A percentile compares a stretch with the other conserved stretches of the same genome.
Evolutionary conservation across 2,329 filamentous ascomycete species (phyloP).

Genomic region (Sordariomycetes sp.): DNA sequence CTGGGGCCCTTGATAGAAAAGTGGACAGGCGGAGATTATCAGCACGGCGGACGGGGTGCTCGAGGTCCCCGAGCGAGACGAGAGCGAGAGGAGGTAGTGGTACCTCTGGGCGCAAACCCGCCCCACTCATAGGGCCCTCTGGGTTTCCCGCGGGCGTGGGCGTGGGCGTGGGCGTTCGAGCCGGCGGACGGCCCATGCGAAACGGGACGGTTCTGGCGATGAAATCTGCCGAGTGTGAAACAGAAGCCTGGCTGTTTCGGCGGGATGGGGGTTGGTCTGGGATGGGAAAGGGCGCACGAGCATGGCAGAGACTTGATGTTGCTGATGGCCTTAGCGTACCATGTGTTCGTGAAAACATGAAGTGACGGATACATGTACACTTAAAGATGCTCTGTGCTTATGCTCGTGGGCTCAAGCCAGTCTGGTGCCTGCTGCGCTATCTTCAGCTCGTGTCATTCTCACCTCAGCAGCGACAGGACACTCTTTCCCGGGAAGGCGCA

Average conservation of each 20-base stretch:
- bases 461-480: too few relatives aligned
- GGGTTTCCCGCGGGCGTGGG: background rate
- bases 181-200: background rate
- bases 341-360: too few relatives aligned
- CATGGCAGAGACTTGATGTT: too few relatives aligned
- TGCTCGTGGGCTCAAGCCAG: too few relatives aligned
- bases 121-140: background rate
- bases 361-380: too few relatives aligned
- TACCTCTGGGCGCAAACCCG: background rate
- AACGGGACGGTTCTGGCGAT: background rate
- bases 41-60: background rate
- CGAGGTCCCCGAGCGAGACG: background rate
- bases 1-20: too few relatives aligned
- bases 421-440: too few relatives aligned
- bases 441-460: too few relatives aligned
- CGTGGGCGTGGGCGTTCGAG: background rate
- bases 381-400: too few relatives aligned
- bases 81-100: background rate
- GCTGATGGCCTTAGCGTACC: too few relatives aligned
- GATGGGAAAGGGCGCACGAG: too few relatives aligned
- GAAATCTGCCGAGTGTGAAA: background rate
- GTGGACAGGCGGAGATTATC: background rate
- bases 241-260: background rate
- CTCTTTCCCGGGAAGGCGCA: too few relatives aligned
- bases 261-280: background rate